phyloP scores from a whole-genome alignment of 202 grass and related monocot species.

The Elaeis oleifera region DNA sequence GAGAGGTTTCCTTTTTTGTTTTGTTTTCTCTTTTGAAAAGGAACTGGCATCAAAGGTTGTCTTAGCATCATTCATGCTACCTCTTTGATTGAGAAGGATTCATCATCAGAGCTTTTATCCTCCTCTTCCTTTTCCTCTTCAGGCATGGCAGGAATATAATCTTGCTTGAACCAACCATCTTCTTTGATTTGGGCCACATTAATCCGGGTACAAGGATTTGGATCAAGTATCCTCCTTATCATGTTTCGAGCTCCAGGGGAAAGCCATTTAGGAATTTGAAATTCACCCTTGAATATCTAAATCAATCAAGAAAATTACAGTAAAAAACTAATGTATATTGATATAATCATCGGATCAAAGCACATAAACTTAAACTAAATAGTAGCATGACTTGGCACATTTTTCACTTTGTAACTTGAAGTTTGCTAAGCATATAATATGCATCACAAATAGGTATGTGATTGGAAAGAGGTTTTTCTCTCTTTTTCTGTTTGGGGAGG shows the following conservation, averaged over 20 bases:
- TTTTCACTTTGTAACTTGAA: no score
- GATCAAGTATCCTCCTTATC: constrained; percentile 63
- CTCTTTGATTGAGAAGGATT: constrained; percentile 41
- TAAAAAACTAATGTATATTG: no score
- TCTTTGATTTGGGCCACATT: constrained; percentile 46
- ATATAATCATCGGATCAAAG: no score
- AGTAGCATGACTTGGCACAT: no score
- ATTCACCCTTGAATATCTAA: constrained; percentile 77
- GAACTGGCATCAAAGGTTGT: not conserved
- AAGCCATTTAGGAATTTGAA: constrained; percentile 69
- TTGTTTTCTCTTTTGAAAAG: not conserved
- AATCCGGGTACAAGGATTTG: constrained; percentile 66
- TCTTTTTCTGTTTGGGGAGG: no score
- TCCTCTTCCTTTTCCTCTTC: constrained; percentile 52
- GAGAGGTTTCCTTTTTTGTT: no score
- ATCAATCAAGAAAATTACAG: constrained; percentile 2
- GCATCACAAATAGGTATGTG: no score
- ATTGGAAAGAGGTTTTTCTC: no score
- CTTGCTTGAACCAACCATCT: constrained; percentile 68
- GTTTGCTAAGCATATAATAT: no score
- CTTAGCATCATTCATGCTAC: constrained; percentile 18
- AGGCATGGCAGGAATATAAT: constrained; percentile 43
- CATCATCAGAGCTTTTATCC: constrained; percentile 13
- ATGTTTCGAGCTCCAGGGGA: constrained; percentile 47
- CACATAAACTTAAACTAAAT: no score